Percentiles rank a stretch among this genome's conserved stretches.
Conservation (phyloP, 148 eudicot genomes). For the Vaccinium myrtillus region DNA sequence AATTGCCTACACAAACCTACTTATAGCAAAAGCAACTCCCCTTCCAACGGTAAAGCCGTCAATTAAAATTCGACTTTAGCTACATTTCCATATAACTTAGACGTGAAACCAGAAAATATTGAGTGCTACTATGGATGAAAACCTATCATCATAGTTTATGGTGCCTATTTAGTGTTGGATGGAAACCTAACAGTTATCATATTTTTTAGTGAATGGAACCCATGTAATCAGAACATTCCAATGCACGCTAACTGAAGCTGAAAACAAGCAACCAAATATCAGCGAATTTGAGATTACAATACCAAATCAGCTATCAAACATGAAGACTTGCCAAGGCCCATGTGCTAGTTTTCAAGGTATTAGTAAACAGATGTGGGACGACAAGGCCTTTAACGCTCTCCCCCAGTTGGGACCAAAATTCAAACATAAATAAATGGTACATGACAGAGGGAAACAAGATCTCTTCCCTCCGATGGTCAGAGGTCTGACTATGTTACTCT, state of each 20-base stretch:
- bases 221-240: background rate
- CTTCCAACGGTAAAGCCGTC: background rate
- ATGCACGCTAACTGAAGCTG: background rate
- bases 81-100: background rate
- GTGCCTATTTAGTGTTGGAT: constrained; percentile 4
- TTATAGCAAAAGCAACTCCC: background rate
- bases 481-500: too few species aligned
- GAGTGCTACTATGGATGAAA: background rate
- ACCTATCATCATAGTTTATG: background rate
- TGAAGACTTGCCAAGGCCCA: background rate
- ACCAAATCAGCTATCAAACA: background rate
- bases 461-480: too few species aligned
- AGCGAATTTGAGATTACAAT: background rate
- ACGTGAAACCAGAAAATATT: background rate
- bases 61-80: background rate
- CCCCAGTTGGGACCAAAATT: too few species aligned
- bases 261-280: background rate
- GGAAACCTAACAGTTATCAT: background rate
- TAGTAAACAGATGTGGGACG: too few species aligned
- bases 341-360: too few species aligned
- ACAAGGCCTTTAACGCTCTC: too few species aligned
- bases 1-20: background rate
- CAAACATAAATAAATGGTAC: too few species aligned
- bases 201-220: background rate
- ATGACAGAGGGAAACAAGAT: too few species aligned